Conservation (phyloP, 2,329 filamentous ascomycete species). For the Westerdykella ornata region DNA sequence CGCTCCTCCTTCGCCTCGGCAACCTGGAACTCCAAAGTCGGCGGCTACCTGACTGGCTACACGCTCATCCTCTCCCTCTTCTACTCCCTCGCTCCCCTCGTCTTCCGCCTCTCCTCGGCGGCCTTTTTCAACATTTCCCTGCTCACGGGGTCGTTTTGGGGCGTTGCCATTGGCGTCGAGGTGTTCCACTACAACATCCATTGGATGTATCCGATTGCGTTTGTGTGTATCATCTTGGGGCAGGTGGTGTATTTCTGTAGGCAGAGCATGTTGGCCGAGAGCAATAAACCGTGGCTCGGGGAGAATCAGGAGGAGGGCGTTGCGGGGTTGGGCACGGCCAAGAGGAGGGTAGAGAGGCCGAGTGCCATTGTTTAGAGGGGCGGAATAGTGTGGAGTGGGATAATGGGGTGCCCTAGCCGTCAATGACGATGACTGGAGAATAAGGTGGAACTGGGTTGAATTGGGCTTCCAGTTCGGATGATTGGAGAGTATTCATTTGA, state of each 20-base stretch:
- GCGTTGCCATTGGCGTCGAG: conserved; percentile 80
- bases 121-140: conserved; percentile 96
- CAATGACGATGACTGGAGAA: too few species aligned
- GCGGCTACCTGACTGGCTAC: conserved; percentile 82
- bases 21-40: conserved; percentile 48
- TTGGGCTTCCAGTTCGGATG: too few species aligned
- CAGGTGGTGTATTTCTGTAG: conserved; percentile 82
- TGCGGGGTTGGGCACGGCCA: conserved; percentile 76
- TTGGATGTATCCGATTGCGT: conserved; percentile 92
- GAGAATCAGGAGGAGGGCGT: conserved; percentile 76
- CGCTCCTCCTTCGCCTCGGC: conserved; percentile 57
- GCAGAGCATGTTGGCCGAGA: conserved; percentile 75
- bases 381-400: too few species aligned
- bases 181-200: conserved; percentile 77
- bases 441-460: too few species aligned
- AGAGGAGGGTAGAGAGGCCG: conserved; percentile 50
- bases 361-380: conserved; percentile 32
- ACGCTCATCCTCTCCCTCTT: conserved; percentile 77
- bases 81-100: conserved; percentile 77
- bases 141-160: conserved; percentile 95
- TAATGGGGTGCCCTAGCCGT: too few species aligned
- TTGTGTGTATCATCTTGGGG: conserved; percentile 83
- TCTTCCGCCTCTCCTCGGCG: conserved; percentile 83
- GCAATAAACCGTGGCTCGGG: conserved; percentile 91
- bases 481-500: too few species aligned